A percentile compares a stretch with the other conserved stretches of the same genome.
Conservation (phyloP, 306 rosid species). For the Prunus campanulata region DNA sequence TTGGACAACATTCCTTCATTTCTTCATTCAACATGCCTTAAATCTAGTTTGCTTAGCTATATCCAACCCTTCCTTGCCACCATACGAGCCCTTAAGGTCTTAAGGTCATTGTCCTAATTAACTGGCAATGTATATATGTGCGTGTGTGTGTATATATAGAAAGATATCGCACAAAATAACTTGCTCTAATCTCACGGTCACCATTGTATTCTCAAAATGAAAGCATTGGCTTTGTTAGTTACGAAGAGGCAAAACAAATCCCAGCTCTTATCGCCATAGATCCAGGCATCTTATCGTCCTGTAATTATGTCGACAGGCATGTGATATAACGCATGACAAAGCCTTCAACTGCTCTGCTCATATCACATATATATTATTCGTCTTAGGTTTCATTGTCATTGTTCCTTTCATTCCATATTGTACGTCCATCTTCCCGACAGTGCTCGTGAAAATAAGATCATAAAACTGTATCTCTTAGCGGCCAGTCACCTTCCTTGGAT, state of each 20-base stretch:
- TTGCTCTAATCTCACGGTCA: not conserved
- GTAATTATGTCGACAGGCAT: not conserved
- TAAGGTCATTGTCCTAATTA: not conserved
- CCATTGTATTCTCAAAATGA: not conserved
- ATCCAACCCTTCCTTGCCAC: too few species aligned
- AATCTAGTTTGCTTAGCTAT: not conserved
- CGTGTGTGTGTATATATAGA: too few species aligned
- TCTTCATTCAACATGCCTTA: too few species aligned
- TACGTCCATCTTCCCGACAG: slow-evolving; percentile 6
- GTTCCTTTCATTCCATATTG: slow-evolving; percentile 15
- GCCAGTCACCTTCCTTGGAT: not conserved
- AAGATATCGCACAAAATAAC: not conserved
- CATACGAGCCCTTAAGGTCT: too few species aligned
- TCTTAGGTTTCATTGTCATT: slow-evolving; percentile 24
- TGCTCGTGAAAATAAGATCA: not conserved
- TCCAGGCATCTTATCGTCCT: not conserved
- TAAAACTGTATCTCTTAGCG: not conserved
- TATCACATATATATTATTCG: not conserved
- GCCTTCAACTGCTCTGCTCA: not conserved
- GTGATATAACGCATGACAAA: not conserved
- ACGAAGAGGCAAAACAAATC: not conserved
- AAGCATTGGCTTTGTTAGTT: not conserved
- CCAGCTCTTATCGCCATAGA: not conserved
- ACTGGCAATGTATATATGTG: not conserved
- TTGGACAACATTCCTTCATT: too few species aligned